Evolutionary conservation across 495 filamentous ascomycete species (phyloP), one percentile per base, ranked within the genome.

Genomic region (Pyronema domesticum): DNA sequence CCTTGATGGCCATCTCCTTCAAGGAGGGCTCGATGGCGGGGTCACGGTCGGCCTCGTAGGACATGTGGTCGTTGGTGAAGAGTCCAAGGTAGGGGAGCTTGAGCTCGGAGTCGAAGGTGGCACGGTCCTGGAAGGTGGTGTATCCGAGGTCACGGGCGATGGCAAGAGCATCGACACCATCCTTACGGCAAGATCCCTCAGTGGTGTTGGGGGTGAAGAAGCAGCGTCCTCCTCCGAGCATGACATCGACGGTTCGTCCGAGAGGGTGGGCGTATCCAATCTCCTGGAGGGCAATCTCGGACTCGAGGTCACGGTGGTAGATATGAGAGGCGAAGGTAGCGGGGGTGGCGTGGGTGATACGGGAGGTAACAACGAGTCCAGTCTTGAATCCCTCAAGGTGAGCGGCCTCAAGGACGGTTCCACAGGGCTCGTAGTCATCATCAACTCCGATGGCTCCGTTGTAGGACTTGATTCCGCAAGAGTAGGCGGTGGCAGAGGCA

Each of bases 41-140:
- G 42, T 67, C 49, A 18, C 68, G 59, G 46, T 69, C 68, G 17
- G 68, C 65, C 37, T 69, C 68, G 46, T 69, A 69, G 18, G 55
- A 59, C 60, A 69, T 60, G 46, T 69, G 67, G 35, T 61, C 59
- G 3, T 63, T 44, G n/a, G 65, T 65, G 51, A 68, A 67, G 3
- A 68, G 54, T 11, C 65, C 65, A 13, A 68, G 46, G 19, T 68
- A 68, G n/a, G 65, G 65, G 1, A 68, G 51, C 23, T 67, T 67
- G 7, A 50, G 23, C 52, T 65, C 55, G 45, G 14, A 14, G 45
- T 70, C 67, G 34, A 70, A 70, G 6, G 46, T 51, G 9, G 54
- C 53, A 40, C 62, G 67, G 51, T 66, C 62, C 8, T 53, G 43
- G 54, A 70, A 61, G 11, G 67, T 61, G 14, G 53, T 61, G 52